Conservation (phyloP, 2,329 filamentous ascomycete species). For the Aphanocladium album region DNA sequence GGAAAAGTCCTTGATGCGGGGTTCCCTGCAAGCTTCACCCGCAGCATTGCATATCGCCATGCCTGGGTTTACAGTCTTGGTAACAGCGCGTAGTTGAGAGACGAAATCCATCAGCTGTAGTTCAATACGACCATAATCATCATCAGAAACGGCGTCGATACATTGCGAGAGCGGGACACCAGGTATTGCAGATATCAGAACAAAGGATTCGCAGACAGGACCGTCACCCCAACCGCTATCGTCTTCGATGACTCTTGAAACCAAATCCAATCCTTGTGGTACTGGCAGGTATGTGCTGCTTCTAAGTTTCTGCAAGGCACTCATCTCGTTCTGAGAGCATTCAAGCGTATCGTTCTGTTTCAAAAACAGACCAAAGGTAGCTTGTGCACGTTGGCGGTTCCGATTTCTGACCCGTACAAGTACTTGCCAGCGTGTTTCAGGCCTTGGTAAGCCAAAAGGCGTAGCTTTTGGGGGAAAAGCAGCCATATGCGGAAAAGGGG, state of each 20-base stretch:
- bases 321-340: not conserved
- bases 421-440: not conserved
- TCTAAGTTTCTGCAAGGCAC: not conserved
- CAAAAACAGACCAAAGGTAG: constrained; percentile 1
- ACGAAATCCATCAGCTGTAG: constrained; percentile 23
- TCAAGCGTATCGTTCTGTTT: not conserved
- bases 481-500: not conserved
- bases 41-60: constrained; percentile 27
- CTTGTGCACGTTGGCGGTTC: not conserved
- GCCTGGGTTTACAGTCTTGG: constrained; percentile 13
- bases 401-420: not conserved
- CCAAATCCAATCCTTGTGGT: not conserved
- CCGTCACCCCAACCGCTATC: not conserved
- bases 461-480: not conserved
- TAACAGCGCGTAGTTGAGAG: constrained; percentile 24
- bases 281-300: not conserved
- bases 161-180: not conserved
- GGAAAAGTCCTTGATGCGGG: constrained; percentile 20
- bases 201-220: not conserved
- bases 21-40: constrained; percentile 22
- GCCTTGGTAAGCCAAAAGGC: not conserved
- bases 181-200: not conserved
- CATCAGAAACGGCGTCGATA: not conserved
- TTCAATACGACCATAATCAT: constrained; percentile 19
- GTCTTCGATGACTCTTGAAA: not conserved